These are phyloP conservation scores for Triticum turgidum DNA, from an alignment of 176 grass and related monocot genomes.

Conservation along the genomic window DNA sequence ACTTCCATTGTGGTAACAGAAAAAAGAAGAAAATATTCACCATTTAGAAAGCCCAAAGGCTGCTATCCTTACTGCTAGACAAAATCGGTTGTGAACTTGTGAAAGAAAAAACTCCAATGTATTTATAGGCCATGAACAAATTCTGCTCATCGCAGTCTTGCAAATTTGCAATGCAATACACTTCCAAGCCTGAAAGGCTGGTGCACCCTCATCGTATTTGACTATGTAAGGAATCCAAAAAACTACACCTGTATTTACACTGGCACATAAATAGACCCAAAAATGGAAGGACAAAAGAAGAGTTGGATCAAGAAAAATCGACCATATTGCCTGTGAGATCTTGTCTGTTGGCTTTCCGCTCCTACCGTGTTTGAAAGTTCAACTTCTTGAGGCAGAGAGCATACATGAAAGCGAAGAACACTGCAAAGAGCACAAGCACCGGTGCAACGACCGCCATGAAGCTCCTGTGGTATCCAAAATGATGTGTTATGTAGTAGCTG, in stretches of 20 bases:
- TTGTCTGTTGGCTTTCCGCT: neutral
- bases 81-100: conserved; percentile 3
- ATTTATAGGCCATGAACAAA: conserved; percentile 30
- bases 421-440: conserved; percentile 66
- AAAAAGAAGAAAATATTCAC: conserved; percentile 1
- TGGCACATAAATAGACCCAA: conserved; percentile 23
- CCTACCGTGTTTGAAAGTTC: conserved; percentile 91
- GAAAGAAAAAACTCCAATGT: neutral
- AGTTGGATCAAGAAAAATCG: conserved; percentile 9
- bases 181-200: neutral
- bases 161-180: conserved; percentile 3
- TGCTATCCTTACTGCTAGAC: neutral
- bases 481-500: conserved; percentile 66
- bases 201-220: conserved; percentile 17
- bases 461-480: conserved; percentile 69
- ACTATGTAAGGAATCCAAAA: conserved; percentile 9
- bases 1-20: neutral
- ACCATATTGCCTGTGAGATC: neutral
- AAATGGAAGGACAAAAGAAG: conserved; percentile 29
- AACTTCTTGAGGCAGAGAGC: conserved; percentile 85
- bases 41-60: neutral
- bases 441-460: conserved; percentile 78
- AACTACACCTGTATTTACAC: conserved; percentile 58
- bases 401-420: conserved; percentile 89
- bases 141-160: neutral